Base-by-base conservation (phyloP, 768 basidiomycete genomes). In the Mycena venus region DNA sequence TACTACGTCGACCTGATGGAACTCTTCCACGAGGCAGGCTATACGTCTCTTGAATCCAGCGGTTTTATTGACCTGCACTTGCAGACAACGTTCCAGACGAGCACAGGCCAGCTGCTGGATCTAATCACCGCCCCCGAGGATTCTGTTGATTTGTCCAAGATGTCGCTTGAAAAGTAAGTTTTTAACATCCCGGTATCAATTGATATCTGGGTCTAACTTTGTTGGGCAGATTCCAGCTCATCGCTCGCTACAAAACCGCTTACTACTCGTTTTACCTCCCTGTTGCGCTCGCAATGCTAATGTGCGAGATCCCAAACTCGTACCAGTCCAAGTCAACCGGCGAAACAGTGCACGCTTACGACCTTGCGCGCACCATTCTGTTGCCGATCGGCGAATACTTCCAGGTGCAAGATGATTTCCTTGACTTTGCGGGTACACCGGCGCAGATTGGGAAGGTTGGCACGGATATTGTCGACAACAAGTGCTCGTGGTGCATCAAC, bases 251-350 rank as follows among this genome's bases (percentile, higher is more conserved):
- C 91, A 99, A 99, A 86, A 99, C 98, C 38, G 95, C 98, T 0
- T 97, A 90, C 85, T 99, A 99, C 85, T 98, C 96, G 36, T 99
- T 99, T 90, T 98, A 99, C 86, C 95, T 99, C 76, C 96, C 98
- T 58, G 96, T 99, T 73, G 98, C 97, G 15, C 92, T 97, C 76
- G 96, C 96, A 15, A 93, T 99, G 92, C 90, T 92, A 81, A 87
- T 97, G 83, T 90, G 89, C 78, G 86, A 86, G 51, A 88, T 96
- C 68, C 91, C 94, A 10, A 85, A 85, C 51, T 80, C 85, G 34
- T 89, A 90, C 78, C 53, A 32, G 5, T 71, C 70, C 19, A n/a
- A 27, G 14, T 36, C 58, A 15, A 56, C 21, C 23, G 40, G 34
- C 8, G 21, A 60, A n/a, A 47, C 47, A 2, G 84, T 87, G 7